Evolutionary conservation across 495 filamentous ascomycete species (phyloP).

Genomic region (Penicillium silybi): DNA sequence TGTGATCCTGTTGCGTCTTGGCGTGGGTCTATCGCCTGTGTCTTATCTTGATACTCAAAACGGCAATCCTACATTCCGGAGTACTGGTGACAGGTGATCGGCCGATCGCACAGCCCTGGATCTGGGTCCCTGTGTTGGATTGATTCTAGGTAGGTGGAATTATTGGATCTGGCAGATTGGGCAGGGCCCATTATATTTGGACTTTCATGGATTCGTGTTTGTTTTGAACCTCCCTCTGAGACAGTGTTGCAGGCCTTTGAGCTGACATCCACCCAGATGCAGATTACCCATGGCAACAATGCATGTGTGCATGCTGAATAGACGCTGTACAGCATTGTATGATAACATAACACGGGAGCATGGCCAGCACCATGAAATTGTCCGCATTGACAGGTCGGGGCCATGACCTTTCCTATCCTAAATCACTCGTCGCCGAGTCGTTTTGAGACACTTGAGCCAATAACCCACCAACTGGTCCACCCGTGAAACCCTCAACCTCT

Average conservation of each 20-base stretch:
- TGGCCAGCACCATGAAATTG: neutral
- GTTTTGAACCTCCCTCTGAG: neutral
- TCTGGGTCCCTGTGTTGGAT: neutral
- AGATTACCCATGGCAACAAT: neutral
- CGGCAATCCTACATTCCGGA: neutral
- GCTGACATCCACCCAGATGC: neutral
- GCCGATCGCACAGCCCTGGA: neutral
- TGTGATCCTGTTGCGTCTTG: neutral
- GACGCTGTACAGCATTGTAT: neutral
- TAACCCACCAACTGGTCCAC: neutral
- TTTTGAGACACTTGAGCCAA: neutral
- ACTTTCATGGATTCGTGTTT: neutral
- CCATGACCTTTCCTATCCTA: neutral
- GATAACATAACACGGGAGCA: neutral
- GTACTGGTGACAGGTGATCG: neutral
- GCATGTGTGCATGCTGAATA: neutral
- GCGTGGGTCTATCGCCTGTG: neutral
- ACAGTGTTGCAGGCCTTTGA: neutral
- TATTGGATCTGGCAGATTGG: neutral
- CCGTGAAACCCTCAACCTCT: neutral
- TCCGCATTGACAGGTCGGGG: neutral
- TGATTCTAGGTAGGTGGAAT: neutral
- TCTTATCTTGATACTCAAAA: neutral
- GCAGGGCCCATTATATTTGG: neutral
- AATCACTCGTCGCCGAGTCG: neutral